These are phyloP conservation scores for Umbelopsis ramanniana DNA, from an alignment of 192 early-diverging fungal species.

Conservation along the genomic window DNA sequence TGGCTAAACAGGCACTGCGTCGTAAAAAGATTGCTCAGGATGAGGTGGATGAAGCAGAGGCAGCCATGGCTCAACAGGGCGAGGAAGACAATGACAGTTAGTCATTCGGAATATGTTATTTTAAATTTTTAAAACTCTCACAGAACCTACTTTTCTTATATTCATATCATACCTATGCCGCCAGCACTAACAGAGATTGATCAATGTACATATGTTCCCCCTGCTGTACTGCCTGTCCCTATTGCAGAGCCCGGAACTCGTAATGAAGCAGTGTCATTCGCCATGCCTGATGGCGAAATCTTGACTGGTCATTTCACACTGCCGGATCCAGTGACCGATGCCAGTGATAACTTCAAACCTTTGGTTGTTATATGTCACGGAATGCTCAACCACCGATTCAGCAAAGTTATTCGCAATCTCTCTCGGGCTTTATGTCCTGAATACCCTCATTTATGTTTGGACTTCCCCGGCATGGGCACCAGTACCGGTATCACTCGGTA, in stretches of 20 bases:
- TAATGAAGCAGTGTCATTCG: slow-evolving; percentile 1
- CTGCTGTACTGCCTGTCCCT: neutral
- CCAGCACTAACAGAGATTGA: slow-evolving; percentile 9
- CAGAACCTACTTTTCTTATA: neutral
- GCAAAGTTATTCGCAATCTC: slow-evolving; percentile 34
- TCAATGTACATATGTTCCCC: slow-evolving; percentile 2
- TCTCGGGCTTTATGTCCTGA: slow-evolving; percentile 27
- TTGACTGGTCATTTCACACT: slow-evolving; percentile 15
- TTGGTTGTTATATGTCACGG: slow-evolving; percentile 59
- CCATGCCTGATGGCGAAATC: slow-evolving; percentile 6
- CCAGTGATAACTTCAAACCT: neutral
- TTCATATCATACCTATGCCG: neutral
- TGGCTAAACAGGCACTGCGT: slow-evolving; percentile 67
- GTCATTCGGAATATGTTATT: neutral
- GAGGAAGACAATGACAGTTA: slow-evolving; percentile 9
- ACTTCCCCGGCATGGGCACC: slow-evolving; percentile 61
- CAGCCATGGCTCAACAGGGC: slow-evolving; percentile 55
- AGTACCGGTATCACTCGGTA: slow-evolving; percentile 58
- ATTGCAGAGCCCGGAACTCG: slow-evolving; percentile 5
- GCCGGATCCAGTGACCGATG: neutral
- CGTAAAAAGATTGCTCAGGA: slow-evolving; percentile 76
- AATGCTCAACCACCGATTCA: slow-evolving; percentile 49
- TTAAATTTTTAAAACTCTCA: neutral
- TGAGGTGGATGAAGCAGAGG: slow-evolving; percentile 79
- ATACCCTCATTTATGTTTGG: slow-evolving; percentile 48